Evolutionary conservation across 345 rosid genomes (phyloP).

Genomic region (Syzygium aqueum): DNA sequence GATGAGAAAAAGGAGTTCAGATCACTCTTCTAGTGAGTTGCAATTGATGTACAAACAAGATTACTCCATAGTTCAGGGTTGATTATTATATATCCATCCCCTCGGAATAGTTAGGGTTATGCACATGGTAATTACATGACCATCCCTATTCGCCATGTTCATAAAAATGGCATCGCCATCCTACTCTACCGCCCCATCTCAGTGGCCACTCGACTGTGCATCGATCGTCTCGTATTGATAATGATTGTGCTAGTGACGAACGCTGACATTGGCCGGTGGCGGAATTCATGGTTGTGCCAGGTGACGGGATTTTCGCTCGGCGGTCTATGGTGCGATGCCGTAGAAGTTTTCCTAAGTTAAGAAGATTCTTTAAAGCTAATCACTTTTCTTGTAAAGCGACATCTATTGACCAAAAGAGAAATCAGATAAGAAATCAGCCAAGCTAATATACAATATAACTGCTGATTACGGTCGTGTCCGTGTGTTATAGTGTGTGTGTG

Average conservation of each 20-base stretch:
- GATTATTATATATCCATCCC: too few species aligned
- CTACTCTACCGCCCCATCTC: neutral
- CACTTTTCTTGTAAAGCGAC: neutral
- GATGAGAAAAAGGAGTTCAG: too few species aligned
- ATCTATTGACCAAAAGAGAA: neutral
- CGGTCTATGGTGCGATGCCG: neutral
- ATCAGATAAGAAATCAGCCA: neutral
- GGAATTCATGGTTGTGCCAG: neutral
- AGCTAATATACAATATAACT: neutral
- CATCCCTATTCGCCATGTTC: neutral
- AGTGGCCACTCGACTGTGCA: neutral
- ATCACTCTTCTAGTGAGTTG: too few species aligned
- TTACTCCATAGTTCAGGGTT: too few species aligned
- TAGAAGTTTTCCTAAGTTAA: neutral
- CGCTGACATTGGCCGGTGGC: neutral
- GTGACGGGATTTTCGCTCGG: neutral
- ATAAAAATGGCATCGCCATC: neutral
- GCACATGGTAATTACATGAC: neutral
- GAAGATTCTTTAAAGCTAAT: neutral
- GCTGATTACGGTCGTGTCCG: neutral
- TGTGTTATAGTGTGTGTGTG: too few species aligned
- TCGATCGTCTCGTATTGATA: neutral
- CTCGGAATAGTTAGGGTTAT: neutral
- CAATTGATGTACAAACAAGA: too few species aligned
- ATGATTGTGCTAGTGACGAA: neutral